Evolutionary conservation across 192 early-diverging fungal species (phyloP).

Genomic region (Anaeromyces robustus): DNA sequence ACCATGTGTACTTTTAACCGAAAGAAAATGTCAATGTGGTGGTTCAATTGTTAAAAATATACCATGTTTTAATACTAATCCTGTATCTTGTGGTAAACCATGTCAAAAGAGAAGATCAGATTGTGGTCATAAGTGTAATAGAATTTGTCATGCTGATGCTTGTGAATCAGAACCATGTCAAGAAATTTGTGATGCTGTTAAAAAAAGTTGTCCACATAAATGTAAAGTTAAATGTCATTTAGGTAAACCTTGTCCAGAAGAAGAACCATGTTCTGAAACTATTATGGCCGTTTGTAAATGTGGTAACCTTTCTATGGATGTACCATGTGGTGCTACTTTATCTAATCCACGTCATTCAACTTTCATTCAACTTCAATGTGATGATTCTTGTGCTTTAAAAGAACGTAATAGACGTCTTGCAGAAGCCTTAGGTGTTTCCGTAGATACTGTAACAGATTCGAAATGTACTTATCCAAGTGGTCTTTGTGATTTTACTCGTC

Average conservation of each 20-base stretch:
- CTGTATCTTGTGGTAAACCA: conserved; percentile 54
- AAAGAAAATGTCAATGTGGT: conserved; percentile 25
- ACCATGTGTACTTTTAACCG: conserved; percentile 72
- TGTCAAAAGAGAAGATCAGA: conserved; percentile 38
- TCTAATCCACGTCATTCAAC: conserved; percentile 17
- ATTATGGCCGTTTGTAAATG: conserved; percentile 58
- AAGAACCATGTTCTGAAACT: conserved; percentile 41
- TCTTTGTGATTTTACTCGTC: conserved; percentile 5
- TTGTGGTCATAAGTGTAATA: conserved; percentile 62
- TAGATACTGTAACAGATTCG: conserved; percentile 10
- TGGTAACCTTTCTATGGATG: conserved; percentile 40
- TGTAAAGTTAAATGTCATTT: conserved; percentile 66
- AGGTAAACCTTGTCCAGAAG: conserved; percentile 56
- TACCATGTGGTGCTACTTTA: conserved; percentile 48
- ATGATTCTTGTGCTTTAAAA: conserved; percentile 60
- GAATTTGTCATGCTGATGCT: conserved; percentile 63
- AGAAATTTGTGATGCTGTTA: conserved; percentile 57
- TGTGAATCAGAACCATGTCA: conserved; percentile 54
- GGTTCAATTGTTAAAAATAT: background rate
- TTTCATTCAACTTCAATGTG: conserved; percentile 44
- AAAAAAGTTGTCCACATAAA: conserved; percentile 66
- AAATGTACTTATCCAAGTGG: conserved; percentile 3
- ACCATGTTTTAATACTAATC: background rate
- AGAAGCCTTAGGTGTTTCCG: conserved; percentile 51
- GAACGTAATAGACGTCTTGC: conserved; percentile 70